Evolutionary conservation across 1,284 basidiomycete genomes (phyloP).

Genomic region (Ustilago hordei): DNA sequence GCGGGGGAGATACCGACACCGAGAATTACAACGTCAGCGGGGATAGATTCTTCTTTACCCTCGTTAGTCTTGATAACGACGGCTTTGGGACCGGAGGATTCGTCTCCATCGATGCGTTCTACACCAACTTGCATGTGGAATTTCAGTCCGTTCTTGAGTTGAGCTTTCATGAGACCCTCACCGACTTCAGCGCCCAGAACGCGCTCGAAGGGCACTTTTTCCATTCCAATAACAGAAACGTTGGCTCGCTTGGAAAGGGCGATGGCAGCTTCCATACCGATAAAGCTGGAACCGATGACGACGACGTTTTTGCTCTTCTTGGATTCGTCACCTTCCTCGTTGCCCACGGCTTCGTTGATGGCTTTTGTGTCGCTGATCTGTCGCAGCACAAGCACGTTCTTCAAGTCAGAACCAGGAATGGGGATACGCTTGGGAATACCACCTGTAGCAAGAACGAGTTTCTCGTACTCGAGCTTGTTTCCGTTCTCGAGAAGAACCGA

Average conservation of each 20-base stretch:
- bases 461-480: constrained; percentile 67
- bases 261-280: constrained; percentile 89
- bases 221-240: constrained; percentile 86
- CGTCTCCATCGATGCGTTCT: constrained; percentile 76
- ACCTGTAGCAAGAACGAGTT: constrained; percentile 71
- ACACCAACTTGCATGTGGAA: constrained; percentile 82
- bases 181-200: constrained; percentile 87
- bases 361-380: constrained; percentile 79
- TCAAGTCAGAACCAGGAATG: constrained; percentile 80
- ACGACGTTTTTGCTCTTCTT: constrained; percentile 76
- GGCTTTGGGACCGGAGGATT: constrained; percentile 41
- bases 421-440: constrained; percentile 76
- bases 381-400: constrained; percentile 84
- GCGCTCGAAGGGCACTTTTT: constrained; percentile 82
- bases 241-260: constrained; percentile 78
- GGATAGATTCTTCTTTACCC: constrained; percentile 73
- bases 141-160: constrained; percentile 78
- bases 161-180: constrained; percentile 78
- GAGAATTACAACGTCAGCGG: constrained; percentile 85
- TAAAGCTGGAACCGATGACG: constrained; percentile 90
- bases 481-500: constrained; percentile 69
- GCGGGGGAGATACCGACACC: constrained; percentile 90
- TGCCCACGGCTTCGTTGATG: constrained; percentile 77
- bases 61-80: constrained; percentile 78
- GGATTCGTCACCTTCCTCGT: constrained; percentile 63